Conservation (phyloP, 768 basidiomycete genomes). For the Suillus decipiens region DNA sequence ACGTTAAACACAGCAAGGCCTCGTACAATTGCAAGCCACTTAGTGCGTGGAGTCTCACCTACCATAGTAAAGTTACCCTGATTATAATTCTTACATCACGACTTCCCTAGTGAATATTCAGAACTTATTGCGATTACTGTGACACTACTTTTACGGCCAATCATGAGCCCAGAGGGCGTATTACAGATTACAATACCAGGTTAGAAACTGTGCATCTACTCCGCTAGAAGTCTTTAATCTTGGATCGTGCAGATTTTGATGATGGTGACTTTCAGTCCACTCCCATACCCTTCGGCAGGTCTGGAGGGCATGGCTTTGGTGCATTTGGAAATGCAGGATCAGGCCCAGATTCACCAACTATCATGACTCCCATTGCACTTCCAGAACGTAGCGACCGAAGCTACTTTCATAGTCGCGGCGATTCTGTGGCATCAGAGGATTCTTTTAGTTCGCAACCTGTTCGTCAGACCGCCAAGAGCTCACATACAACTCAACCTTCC, state of each 20-base stretch:
- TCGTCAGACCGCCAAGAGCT: slow-evolving; percentile 52
- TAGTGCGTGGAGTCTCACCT: background rate
- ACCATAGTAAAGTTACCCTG: background rate
- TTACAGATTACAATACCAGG: slow-evolving; percentile 70
- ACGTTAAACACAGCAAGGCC: background rate
- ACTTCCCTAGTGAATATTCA: background rate
- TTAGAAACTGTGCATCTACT: slow-evolving; percentile 26
- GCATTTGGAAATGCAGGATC: slow-evolving; percentile 37
- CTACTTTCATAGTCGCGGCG: slow-evolving; percentile 78
- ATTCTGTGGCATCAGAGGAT: slow-evolving; percentile 78
- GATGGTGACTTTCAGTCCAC: slow-evolving; percentile 70
- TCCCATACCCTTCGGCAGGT: slow-evolving; percentile 69
- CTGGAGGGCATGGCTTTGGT: slow-evolving; percentile 50
- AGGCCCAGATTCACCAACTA: slow-evolving; percentile 68
- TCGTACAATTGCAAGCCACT: background rate
- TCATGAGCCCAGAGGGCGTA: slow-evolving; percentile 24
- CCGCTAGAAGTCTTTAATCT: slow-evolving; percentile 14
- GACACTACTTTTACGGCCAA: background rate
- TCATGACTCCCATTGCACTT: slow-evolving; percentile 49
- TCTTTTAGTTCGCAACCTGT: slow-evolving; percentile 64
- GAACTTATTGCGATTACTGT: background rate
- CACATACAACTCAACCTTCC: slow-evolving; percentile 73
- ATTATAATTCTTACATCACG: background rate
- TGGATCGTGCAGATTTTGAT: slow-evolving; percentile 61
- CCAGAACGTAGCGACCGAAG: slow-evolving; percentile 46